Evolutionary conservation across 352 stramenopile genomes (phyloP), one percentile per base, ranked within the genome.

Genomic region (Phytophthora cryptogea): DNA sequence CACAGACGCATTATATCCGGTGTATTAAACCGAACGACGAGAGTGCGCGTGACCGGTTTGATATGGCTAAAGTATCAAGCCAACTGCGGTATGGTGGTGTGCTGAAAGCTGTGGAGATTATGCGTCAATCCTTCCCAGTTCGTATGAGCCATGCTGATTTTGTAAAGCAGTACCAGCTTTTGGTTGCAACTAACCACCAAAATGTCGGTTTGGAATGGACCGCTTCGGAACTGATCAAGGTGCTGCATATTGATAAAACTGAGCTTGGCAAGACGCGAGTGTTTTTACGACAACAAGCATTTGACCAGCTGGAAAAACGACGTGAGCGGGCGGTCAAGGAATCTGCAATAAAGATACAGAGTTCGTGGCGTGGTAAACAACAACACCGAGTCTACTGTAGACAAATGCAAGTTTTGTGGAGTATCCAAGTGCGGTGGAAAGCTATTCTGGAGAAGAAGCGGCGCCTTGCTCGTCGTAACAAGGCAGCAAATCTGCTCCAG

Each of bases 21-120:
- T 99, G 97, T 69, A 90, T 99, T 42, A 99, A 99, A 74, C 97
- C 97, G 16, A 99, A 99, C 66, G 94, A 99, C 66, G 72, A 85
- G 36, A 96, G 98, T 58, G 77, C 78, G 10, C 73, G 90, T 3
- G 80, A 91, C 42, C 68, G 84, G n/a, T 99, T 99, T 68, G 82
- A 96, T 16, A 70, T 80, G 48, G 43, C 43, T 13, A 90, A 92
- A 43, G 78, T 96, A 3, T 81, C 88, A 8, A 79, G 68, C 28
- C 88, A 96, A 65, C 60, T 96, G 20, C 72, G 84, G 4, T 95
- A 94, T 47, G 87, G 86, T 30, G 88, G 88, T 16, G 86, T 96
- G 3, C 59, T 96, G 14, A 90, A 96, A 53, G 87, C 86, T 0
- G 78, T 95, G 8, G 73, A 93, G 59, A 90, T 96, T 35, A 88